phyloP scores from a whole-genome alignment of 306 rosid genomes.

The Quercus ilex region DNA sequence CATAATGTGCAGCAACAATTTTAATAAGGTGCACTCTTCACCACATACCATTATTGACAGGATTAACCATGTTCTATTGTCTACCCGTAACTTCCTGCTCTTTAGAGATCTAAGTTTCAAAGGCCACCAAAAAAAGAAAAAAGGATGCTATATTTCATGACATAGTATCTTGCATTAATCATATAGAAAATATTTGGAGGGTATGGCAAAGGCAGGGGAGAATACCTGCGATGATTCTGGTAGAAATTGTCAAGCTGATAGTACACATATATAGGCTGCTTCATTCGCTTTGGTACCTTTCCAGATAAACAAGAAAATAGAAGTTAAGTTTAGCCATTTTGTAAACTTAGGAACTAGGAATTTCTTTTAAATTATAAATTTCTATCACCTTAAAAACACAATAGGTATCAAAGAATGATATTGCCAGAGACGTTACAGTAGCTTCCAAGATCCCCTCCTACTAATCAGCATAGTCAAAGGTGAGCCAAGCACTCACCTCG shows the following conservation, averaged over 20 bases:
- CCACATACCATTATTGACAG: neutral
- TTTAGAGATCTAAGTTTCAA: neutral
- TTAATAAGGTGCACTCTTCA: neutral
- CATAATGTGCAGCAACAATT: neutral
- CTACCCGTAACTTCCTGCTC: neutral
- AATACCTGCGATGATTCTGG: slow-evolving; percentile 91
- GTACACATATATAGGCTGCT: slow-evolving; percentile 70
- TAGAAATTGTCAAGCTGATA: slow-evolving; percentile 94
- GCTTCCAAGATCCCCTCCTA: neutral
- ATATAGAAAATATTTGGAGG: neutral
- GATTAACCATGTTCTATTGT: neutral
- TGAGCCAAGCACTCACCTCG: too few relatives aligned
- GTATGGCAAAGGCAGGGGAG: slow-evolving; percentile 11
- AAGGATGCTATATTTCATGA: neutral
- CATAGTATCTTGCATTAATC: neutral
- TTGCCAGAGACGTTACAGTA: neutral
- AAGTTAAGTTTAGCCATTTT: slow-evolving; percentile 8
- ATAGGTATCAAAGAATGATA: neutral
- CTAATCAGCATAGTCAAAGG: neutral
- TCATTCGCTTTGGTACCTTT: slow-evolving; percentile 73
- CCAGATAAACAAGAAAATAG: slow-evolving; percentile 10
- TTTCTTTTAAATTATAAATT: neutral
- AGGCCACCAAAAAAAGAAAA: neutral
- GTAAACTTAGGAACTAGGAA: slow-evolving; percentile 1
- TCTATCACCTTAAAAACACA: neutral